phyloP scores from a whole-genome alignment of 805 yeast genomes.

The Pichia deserticola region DNA sequence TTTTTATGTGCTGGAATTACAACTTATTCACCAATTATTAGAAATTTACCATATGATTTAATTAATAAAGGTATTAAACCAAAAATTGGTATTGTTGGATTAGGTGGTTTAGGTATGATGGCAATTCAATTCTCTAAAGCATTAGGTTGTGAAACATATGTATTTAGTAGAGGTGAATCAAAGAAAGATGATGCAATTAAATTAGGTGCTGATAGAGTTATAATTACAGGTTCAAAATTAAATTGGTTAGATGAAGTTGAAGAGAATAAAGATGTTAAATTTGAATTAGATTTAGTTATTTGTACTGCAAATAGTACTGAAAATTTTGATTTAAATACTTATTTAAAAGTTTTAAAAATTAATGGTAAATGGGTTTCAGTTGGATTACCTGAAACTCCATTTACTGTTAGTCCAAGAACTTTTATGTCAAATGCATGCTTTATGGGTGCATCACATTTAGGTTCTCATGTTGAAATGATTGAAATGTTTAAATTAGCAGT shows the following conservation, averaged over 20 bases:
- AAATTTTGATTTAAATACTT: constrained; percentile 41
- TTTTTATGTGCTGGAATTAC: constrained; percentile 75
- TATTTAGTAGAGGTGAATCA: constrained; percentile 43
- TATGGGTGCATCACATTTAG: constrained; percentile 54
- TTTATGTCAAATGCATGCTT: constrained; percentile 39
- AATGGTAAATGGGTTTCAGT: constrained; percentile 55
- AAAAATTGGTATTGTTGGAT: constrained; percentile 53
- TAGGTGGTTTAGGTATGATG: constrained; percentile 65
- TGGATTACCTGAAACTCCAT: constrained; percentile 54
- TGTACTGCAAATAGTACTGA: constrained; percentile 46
- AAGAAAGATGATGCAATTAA: constrained; percentile 47
- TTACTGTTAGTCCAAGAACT: constrained; percentile 34
- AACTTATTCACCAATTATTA: constrained; percentile 56
- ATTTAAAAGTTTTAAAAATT: constrained; percentile 45
- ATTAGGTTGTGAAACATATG: constrained; percentile 54
- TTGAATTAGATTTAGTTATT: constrained; percentile 42
- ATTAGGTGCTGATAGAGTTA: constrained; percentile 49
- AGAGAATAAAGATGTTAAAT: constrained; percentile 14
- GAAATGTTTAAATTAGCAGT: constrained; percentile 63
- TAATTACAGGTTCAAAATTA: constrained; percentile 41
- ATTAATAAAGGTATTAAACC: constrained; percentile 27
- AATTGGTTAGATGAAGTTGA: constrained; percentile 17
- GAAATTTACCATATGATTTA: constrained; percentile 29
- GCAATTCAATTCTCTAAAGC: constrained; percentile 55
- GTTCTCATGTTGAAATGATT: constrained; percentile 54